phyloP scores from a whole-genome alignment of 495 filamentous ascomycete species.

The Daldinia decipiens region DNA sequence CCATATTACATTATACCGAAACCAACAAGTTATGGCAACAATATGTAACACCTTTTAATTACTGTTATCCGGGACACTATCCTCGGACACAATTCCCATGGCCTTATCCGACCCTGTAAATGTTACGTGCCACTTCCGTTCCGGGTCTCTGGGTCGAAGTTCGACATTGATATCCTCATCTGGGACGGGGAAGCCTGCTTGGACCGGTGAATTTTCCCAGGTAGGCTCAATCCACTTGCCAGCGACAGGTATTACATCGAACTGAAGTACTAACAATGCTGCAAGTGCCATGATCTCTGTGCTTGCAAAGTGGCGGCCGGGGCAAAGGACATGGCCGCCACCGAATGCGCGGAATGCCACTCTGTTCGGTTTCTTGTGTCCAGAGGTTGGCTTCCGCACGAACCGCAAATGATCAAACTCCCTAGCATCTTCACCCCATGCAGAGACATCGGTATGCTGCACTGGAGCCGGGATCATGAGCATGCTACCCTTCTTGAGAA shows the following conservation, averaged over 20 bases:
- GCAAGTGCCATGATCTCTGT: conserved; percentile 50
- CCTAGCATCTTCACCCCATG: conserved; percentile 45
- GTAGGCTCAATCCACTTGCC: conserved; percentile 41
- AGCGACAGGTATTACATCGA: conserved; percentile 47
- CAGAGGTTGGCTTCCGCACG: not conserved
- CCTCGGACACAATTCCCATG: conserved; percentile 29
- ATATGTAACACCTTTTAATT: not conserved
- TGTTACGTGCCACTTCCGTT: conserved; percentile 26
- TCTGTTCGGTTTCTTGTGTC: conserved; percentile 34
- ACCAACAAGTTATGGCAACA: not conserved
- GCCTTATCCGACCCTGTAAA: conserved; percentile 29
- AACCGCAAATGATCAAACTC: conserved; percentile 51
- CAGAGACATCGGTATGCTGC: conserved; percentile 41
- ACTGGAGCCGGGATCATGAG: conserved; percentile 46
- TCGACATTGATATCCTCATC: conserved; percentile 43
- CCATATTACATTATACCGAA: not conserved
- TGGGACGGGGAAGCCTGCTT: conserved; percentile 36
- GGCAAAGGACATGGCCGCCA: conserved; percentile 48
- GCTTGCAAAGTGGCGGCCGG: conserved; percentile 51
- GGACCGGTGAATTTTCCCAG: conserved; percentile 36
- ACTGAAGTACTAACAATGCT: conserved; percentile 53
- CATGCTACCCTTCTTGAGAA: conserved; percentile 50
- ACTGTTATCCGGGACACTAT: not conserved
- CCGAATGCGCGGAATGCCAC: conserved; percentile 52
- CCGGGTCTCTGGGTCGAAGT: conserved; percentile 24